Percentiles rank a stretch among this genome's conserved stretches.
Conservation (phyloP, 2,329 filamentous ascomycete species). For the Capronia coronata region DNA sequence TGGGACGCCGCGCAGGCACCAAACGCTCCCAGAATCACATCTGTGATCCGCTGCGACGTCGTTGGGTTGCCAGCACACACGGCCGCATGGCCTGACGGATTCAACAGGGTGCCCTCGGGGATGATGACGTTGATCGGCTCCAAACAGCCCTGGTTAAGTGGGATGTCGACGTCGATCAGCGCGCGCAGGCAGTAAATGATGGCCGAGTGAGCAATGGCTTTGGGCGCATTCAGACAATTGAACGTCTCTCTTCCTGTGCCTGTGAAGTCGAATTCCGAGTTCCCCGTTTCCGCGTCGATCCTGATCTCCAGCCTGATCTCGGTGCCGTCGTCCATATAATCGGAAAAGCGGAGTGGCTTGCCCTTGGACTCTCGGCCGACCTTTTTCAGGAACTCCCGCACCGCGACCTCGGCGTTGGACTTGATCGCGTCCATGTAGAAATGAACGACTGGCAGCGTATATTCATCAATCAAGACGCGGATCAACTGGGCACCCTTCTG, state of each 20-base stretch:
- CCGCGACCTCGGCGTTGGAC: conserved; percentile 33
- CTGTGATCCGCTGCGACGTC: conserved; percentile 31
- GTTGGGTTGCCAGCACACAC: conserved; percentile 29
- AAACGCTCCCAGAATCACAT: conserved; percentile 34
- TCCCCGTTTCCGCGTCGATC: conserved; percentile 32
- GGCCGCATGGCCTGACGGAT: conserved; percentile 30
- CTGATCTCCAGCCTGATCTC: conserved; percentile 33
- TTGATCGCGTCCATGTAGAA: conserved; percentile 40
- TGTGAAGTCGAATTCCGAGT: conserved; percentile 38
- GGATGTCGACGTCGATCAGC: conserved; percentile 31
- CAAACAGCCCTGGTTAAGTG: conserved; percentile 33
- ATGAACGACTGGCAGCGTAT: conserved; percentile 33
- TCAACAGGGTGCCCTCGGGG: conserved; percentile 30
- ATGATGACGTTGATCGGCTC: conserved; percentile 28
- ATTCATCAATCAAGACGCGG: conserved; percentile 34
- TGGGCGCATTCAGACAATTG: conserved; percentile 36
- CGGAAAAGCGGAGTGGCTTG: conserved; percentile 29
- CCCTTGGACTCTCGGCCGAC: conserved; percentile 21
- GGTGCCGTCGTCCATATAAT: conserved; percentile 41
- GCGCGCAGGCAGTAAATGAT: conserved; percentile 32
- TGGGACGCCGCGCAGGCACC: conserved; percentile 28
- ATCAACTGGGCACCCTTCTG: conserved; percentile 38
- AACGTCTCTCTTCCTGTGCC: conserved; percentile 36
- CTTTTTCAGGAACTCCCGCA: conserved; percentile 31
- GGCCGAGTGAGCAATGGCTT: conserved; percentile 35